Evolutionary conservation across 805 yeast species (phyloP).

Genomic region (Saturnispora silvae): DNA sequence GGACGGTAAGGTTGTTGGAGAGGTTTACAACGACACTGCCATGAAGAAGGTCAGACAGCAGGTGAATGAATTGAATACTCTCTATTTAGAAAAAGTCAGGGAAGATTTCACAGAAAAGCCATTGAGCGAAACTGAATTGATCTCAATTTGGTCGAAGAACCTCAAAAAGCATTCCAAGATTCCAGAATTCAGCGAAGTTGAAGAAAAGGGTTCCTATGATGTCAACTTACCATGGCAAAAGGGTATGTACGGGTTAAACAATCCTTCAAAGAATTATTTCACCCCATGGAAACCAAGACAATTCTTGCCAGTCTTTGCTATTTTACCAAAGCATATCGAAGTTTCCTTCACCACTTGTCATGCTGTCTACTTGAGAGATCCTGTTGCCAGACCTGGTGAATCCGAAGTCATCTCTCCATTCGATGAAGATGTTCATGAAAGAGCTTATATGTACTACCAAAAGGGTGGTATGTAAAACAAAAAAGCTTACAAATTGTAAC

Average conservation of each 20-base stretch:
- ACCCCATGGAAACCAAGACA: slow-evolving; percentile 97
- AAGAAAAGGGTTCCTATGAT: slow-evolving; percentile 25
- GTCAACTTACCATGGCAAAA: slow-evolving; percentile 74
- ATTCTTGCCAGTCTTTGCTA: slow-evolving; percentile 84
- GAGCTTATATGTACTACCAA: slow-evolving; percentile 89
- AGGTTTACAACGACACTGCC: slow-evolving; percentile 21
- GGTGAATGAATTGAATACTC: slow-evolving; percentile 25
- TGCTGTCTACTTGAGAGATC: slow-evolving; percentile 93
- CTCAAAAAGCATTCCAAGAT: slow-evolving; percentile 33
- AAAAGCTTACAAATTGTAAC: not conserved
- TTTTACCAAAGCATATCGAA: slow-evolving; percentile 87
- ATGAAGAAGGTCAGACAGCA: slow-evolving; percentile 25
- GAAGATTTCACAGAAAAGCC: slow-evolving; percentile 19
- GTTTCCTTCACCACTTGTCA: slow-evolving; percentile 86
- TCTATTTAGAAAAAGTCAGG: slow-evolving; percentile 25
- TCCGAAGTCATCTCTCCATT: slow-evolving; percentile 93
- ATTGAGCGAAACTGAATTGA: slow-evolving; percentile 20
- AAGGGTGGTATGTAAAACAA: slow-evolving; percentile 43
- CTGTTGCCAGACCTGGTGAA: slow-evolving; percentile 94
- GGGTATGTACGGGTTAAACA: slow-evolving; percentile 68
- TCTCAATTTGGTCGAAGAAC: slow-evolving; percentile 36
- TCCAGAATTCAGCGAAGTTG: slow-evolving; percentile 25
- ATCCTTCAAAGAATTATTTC: slow-evolving; percentile 72
- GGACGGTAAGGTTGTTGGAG: slow-evolving; percentile 23
- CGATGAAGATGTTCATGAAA: slow-evolving; percentile 70